phyloP scores from a whole-genome alignment of 768 basidiomycete species.

The Hericium coralloides region DNA sequence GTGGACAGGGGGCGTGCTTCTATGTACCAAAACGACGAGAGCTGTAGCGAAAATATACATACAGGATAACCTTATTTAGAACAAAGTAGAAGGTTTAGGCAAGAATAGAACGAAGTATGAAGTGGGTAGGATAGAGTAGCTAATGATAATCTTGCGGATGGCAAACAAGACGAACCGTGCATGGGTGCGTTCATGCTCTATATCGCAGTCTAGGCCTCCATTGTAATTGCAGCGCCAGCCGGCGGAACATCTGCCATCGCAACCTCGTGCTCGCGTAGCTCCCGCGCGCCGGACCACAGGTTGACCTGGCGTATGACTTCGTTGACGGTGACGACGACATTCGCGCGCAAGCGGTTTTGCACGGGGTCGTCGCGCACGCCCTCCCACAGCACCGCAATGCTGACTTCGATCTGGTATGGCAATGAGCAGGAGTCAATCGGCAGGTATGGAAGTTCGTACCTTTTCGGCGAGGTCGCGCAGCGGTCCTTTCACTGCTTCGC shows the following conservation, averaged over 20 bases:
- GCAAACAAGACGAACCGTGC: too few species aligned
- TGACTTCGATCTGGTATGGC: slow-evolving; percentile 37
- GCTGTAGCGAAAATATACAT: too few species aligned
- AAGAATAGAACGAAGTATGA: too few species aligned
- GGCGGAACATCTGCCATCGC: too few species aligned
- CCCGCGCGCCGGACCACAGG: slow-evolving; percentile 32
- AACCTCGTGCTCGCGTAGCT: slow-evolving; percentile 10
- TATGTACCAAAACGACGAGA: too few species aligned
- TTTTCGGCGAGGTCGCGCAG: slow-evolving; percentile 46
- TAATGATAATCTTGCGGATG: neutral
- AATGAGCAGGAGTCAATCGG: neutral
- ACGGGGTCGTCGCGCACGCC: slow-evolving; percentile 37
- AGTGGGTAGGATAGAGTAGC: neutral
- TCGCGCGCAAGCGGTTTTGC: slow-evolving; percentile 32
- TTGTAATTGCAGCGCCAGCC: too few species aligned
- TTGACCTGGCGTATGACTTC: slow-evolving; percentile 34
- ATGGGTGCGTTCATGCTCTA: too few species aligned
- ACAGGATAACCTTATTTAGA: too few species aligned
- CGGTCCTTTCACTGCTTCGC: slow-evolving; percentile 35
- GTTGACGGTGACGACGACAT: slow-evolving; percentile 29
- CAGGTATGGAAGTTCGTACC: slow-evolving; percentile 24
- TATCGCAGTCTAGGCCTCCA: too few species aligned
- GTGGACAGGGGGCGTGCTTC: too few species aligned
- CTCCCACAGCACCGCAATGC: slow-evolving; percentile 53
- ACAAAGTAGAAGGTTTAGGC: too few species aligned